Evolutionary conservation across 305 asterid species (phyloP).

Genomic region (Caryopteris hybrid): DNA sequence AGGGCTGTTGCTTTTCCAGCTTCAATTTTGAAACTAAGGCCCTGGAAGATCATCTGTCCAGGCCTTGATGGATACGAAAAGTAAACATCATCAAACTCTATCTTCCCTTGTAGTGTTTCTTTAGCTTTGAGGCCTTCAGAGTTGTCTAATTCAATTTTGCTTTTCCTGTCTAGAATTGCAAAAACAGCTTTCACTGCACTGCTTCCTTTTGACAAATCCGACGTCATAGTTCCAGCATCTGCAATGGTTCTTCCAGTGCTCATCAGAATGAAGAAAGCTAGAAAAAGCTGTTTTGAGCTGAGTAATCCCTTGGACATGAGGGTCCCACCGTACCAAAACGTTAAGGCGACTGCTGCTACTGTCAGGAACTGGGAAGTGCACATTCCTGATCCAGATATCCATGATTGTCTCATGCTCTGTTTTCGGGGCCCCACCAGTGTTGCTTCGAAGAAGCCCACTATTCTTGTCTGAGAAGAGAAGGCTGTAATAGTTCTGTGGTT

Average conservation of each 20-base stretch:
- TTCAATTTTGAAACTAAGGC: slow-evolving; percentile 32
- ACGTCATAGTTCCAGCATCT: slow-evolving; percentile 49
- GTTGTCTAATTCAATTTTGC: slow-evolving; percentile 34
- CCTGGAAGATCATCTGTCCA: slow-evolving; percentile 34
- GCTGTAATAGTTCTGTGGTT: slow-evolving; percentile 51
- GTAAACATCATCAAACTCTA: slow-evolving; percentile 37
- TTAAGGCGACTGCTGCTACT: slow-evolving; percentile 29
- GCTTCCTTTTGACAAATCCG: slow-evolving; percentile 44
- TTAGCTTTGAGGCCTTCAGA: slow-evolving; percentile 17
- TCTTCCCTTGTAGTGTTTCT: slow-evolving; percentile 28
- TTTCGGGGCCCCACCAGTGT: slow-evolving; percentile 33
- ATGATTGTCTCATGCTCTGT: slow-evolving; percentile 45
- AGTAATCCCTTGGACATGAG: slow-evolving; percentile 32
- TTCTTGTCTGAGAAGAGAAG: slow-evolving; percentile 41
- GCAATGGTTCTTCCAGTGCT: slow-evolving; percentile 43
- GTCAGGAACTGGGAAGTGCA: slow-evolving; percentile 42
- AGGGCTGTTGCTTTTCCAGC: slow-evolving; percentile 45
- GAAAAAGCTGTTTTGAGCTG: slow-evolving; percentile 34
- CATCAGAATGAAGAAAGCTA: slow-evolving; percentile 49
- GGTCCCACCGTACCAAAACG: slow-evolving; percentile 57
- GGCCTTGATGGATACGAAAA: slow-evolving; percentile 49
- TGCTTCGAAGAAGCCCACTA: slow-evolving; percentile 33
- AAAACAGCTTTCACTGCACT: slow-evolving; percentile 37
- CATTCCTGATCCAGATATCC: slow-evolving; percentile 52
- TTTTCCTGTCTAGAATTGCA: slow-evolving; percentile 31